Percentiles rank a stretch among this genome's conserved stretches.
Evolutionary conservation across 768 basidiomycete genomes (phyloP).

Genomic region (Boletus coccyginus): DNA sequence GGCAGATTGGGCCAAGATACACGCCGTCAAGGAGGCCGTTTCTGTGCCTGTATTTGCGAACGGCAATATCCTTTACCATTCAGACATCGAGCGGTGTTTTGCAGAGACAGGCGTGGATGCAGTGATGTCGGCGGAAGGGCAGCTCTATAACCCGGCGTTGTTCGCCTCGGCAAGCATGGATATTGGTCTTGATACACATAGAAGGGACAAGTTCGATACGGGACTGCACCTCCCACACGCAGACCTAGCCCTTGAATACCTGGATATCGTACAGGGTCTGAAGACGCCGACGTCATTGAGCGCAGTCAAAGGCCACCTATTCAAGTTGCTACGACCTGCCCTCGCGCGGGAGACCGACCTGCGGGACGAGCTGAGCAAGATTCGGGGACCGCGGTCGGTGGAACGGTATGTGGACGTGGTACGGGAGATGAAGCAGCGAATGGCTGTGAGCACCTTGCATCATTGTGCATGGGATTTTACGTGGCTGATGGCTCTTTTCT

Average conservation of each 20-base stretch:
- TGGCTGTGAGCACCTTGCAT: conserved; percentile 44
- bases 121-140: conserved; percentile 94
- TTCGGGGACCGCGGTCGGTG: conserved; percentile 29
- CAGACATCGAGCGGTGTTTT: conserved; percentile 80
- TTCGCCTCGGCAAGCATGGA: conserved; percentile 45
- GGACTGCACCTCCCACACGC: conserved; percentile 55
- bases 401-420: conserved; percentile 51
- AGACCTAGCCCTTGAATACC: conserved; percentile 80
- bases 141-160: conserved; percentile 88
- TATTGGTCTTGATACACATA: background rate
- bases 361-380: conserved; percentile 64
- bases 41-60: conserved; percentile 95
- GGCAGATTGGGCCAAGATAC: conserved; percentile 88
- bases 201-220: conserved; percentile 27
- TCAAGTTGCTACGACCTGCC: conserved; percentile 85
- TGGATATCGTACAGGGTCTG: conserved; percentile 62
- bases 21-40: conserved; percentile 86
- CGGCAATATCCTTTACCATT: conserved; percentile 87
- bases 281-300: conserved; percentile 69
- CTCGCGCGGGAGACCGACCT: conserved; percentile 65
- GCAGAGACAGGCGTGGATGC: conserved; percentile 85
- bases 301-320: conserved; percentile 89
- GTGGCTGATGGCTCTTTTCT: background rate
- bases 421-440: conserved; percentile 54
- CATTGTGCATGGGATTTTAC: background rate